Evolutionary conservation across 2,329 filamentous ascomycete species (phyloP), one percentile per base, ranked within the genome.

Genomic region (Fusarium sarcochroum): DNA sequence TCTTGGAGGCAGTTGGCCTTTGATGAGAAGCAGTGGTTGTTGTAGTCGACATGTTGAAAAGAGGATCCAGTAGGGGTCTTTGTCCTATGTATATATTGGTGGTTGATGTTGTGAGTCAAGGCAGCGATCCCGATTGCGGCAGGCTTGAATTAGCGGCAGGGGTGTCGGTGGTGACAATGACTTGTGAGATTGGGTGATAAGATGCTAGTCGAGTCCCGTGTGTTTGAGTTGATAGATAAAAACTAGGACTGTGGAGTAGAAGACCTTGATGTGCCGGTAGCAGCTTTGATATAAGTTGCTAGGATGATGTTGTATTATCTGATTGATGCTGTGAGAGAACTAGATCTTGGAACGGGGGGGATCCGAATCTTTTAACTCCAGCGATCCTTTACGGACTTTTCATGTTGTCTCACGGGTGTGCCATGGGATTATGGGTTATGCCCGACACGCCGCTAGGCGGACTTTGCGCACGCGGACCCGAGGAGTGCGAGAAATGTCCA

Each of bases 381-480:
- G 58, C 66, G 62, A 66, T 66, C 59, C 59, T 68, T 71, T 60
- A 69, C 71, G 63, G 66, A 68, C 54, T 67, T 68, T 70, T 62
- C 67, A 57, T 57, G 66, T 59, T 69, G 66, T 70, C 67, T 70
- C 48, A 65, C 64, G 49, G 55, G 65, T 68, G 64, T 59, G 50
- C 60, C 66, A 65, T 70, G 67, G 68, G 50, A 73, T 68, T 68
- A 69, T 66, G 68, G 63, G 71, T 73, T 73, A 73, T 73, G 74
- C 60, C 73, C 68, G 63, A 66, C 63, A 63, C 64, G 67, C 70
- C 62, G 68, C 68, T 66, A 70, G 49, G 71, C 76, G 76, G 76
- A 77, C 66, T 78, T 77, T 77, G 75, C 66, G 61, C 67, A 70
- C 69, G 73, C 75, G 74, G 73, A 66, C 75, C 76, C 76, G 76